phyloP scores from a whole-genome alignment of 345 rosid species.

The Stellera chamaejasme region DNA sequence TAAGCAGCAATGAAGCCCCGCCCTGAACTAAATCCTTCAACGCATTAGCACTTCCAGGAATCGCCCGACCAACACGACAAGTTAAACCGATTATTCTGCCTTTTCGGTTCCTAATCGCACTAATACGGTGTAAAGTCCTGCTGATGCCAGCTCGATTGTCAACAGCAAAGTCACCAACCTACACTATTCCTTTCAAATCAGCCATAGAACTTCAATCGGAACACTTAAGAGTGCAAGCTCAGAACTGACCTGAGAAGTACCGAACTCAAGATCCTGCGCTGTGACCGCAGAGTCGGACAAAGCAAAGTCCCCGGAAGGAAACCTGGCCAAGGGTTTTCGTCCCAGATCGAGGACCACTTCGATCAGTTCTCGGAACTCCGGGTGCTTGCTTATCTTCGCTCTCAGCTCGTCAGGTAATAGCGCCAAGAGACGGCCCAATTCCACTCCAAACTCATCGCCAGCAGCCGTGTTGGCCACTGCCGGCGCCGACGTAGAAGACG shows the following conservation, averaged over 20 bases:
- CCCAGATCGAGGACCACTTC: slow-evolving; percentile 93
- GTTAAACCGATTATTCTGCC: slow-evolving; percentile 77
- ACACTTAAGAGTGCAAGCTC: slow-evolving; percentile 3
- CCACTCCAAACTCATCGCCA: slow-evolving; percentile 39
- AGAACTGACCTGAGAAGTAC: slow-evolving; percentile 57
- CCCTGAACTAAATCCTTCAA: slow-evolving; percentile 64
- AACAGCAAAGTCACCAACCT: slow-evolving; percentile 82
- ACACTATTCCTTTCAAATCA: slow-evolving; percentile 13
- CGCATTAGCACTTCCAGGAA: slow-evolving; percentile 71
- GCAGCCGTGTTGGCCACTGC: slow-evolving; percentile 15
- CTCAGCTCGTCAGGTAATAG: slow-evolving; percentile 65
- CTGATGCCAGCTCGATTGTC: slow-evolving; percentile 95
- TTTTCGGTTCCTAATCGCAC: slow-evolving; percentile 77
- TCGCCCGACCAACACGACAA: slow-evolving; percentile 89
- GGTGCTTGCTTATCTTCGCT: slow-evolving; percentile 44
- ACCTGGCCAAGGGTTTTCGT: slow-evolving; percentile 75
- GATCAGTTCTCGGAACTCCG: slow-evolving; percentile 46
- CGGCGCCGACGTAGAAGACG: slow-evolving; percentile 13
- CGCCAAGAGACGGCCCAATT: slow-evolving; percentile 60
- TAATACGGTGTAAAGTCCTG: slow-evolving; percentile 79
- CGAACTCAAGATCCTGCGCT: slow-evolving; percentile 45
- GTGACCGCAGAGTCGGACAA: slow-evolving; percentile 57
- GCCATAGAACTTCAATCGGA: slow-evolving; percentile 8
- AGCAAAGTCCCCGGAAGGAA: slow-evolving; percentile 81
- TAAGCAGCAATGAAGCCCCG: slow-evolving; percentile 78